Evolutionary conservation across 1,284 basidiomycete genomes (phyloP), one percentile per base, ranked within the genome.

Genomic region (Ustilago shanxiensis): DNA sequence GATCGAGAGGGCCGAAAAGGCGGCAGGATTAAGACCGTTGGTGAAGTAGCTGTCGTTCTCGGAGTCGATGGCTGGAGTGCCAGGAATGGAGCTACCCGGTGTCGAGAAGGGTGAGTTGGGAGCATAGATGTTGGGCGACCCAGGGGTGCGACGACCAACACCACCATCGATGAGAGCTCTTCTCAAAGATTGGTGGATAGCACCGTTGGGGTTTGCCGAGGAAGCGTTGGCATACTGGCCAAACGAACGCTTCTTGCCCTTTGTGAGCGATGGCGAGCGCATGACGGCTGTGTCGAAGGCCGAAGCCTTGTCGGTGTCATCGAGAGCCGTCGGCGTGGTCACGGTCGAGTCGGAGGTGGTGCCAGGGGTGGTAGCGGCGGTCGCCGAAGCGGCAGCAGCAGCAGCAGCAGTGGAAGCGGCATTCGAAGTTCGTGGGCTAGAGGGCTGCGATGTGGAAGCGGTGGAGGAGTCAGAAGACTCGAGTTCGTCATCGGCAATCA

Each of bases 71-170:
- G 66, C 60, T 14, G 84, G 84, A 2, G 83, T 84, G 24, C 83
- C 80, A 1, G 84, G 81, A 26, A 84, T 79, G 14, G 83, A 85
- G 53, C 61, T 76, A 28, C 81, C 83, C 4, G 83, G 84, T 20
- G 83, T 85, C 2, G 83, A 85, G 69, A 84, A 86, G 45, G 84
- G 84, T 33, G 84, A 85, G 53, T 81, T 80, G 68, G 82, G 78
- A 0, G 82, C 67, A 58, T 82, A 85, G 47, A 85, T 77, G 66
- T 78, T 81, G 7, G 77, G 75, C 50, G 77, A 70, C 53, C 72
- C 76, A 13, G 78, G 71, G 7, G 65, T 64, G 24, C 78, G 65
- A 26, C 80, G 70, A 26, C 77, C 83, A 20, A 83, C 66, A 54
- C 83, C 83, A n/a, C 81, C 81, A 37, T 86, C 83, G 51, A 85